Evolutionary conservation across 495 filamentous ascomycete species (phyloP), one percentile per base, ranked within the genome.

Genomic region (Niebla homalea): DNA sequence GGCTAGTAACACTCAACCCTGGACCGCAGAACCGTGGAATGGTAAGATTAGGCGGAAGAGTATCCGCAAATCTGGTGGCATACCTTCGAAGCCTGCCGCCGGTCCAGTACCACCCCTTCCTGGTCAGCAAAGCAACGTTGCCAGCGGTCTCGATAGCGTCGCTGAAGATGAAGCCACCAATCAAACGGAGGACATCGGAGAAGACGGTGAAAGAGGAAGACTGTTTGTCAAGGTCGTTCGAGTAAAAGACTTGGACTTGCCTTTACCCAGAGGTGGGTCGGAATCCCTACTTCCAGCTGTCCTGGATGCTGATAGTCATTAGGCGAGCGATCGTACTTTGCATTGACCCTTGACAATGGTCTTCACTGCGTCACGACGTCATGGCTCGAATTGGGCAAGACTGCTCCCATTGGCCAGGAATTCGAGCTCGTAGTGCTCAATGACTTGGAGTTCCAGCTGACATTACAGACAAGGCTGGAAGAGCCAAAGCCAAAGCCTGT

Each of bases 11-110:
- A 79, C 79, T 16, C 85, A 93, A 62, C 88, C 87, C 0, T 94
- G 89, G 88, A 94, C 86, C 16, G 89, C 92, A 18, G 92, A 94
- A 58, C 93, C 92, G 5, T 98, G 92, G 92, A 96, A 94, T 66
- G 76, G 79, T 10, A 81, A 84, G 57, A 70, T 75, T 22, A 72
- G 85, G 48, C 77, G 87, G 19, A 75, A 77, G 50, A 87, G 83
- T 59, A 68, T 81, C 35, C 74, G 81, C 41, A 64, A 74, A 18
- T 69, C 75, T 22, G 69, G 71, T 18, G 75, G 77, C 43, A 71
- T 73, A 42, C 80, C 83, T 35, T 76, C 83, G 36, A 84, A 80
- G 62, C 73, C 80, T 22, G 62, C 68, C 15, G 60, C 64, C 29
- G 85, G 83, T 2, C 69, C 79, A 3, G 80, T 78, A 2, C 90